A percentile compares a stretch with the other conserved stretches of the same genome.
These are phyloP conservation scores for Candida adriatica DNA, from an alignment of 805 yeast genomes.

Conservation along the genomic window DNA sequence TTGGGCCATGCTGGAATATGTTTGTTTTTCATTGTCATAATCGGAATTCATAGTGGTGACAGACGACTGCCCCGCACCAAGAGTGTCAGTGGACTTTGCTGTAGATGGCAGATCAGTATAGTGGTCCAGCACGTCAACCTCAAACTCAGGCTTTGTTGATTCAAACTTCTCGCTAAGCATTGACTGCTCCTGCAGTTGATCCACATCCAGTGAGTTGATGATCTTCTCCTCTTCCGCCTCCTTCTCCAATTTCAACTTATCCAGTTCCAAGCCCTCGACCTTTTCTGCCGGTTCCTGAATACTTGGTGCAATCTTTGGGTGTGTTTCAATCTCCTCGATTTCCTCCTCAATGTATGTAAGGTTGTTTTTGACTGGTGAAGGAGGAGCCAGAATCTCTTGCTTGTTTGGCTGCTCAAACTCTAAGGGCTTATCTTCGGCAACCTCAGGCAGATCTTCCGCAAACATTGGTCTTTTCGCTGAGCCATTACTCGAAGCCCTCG, in stretches of 20 bases:
- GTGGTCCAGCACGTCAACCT: conserved; percentile 11
- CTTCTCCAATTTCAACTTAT: conserved; percentile 1
- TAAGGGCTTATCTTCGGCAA: conserved; percentile 16
- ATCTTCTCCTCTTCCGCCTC: neutral
- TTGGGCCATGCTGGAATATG: conserved; percentile 34
- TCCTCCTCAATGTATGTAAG: conserved; percentile 15
- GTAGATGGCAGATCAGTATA: conserved; percentile 21
- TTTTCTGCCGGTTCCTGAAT: conserved; percentile 6
- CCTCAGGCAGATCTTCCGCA: conserved; percentile 17
- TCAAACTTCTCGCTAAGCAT: conserved; percentile 1
- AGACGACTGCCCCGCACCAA: conserved; percentile 15
- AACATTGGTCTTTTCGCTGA: conserved; percentile 14
- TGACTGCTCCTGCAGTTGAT: neutral
- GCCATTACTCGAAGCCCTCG: conserved; percentile 10
- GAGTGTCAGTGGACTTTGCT: conserved; percentile 18
- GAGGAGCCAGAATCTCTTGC: neutral
- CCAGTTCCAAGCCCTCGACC: conserved; percentile 7
- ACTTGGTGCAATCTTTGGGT: conserved; percentile 1
- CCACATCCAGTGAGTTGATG: neutral
- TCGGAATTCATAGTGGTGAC: conserved; percentile 18
- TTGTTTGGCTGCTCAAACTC: conserved; percentile 2
- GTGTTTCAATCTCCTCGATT: conserved; percentile 1
- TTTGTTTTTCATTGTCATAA: conserved; percentile 3
- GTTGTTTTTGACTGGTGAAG: conserved; percentile 3
- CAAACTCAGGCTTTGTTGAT: conserved; percentile 6